These are phyloP conservation scores for Ophiorrhiza pumila DNA, from an alignment of 257 asterid species.

Conservation along the genomic window DNA sequence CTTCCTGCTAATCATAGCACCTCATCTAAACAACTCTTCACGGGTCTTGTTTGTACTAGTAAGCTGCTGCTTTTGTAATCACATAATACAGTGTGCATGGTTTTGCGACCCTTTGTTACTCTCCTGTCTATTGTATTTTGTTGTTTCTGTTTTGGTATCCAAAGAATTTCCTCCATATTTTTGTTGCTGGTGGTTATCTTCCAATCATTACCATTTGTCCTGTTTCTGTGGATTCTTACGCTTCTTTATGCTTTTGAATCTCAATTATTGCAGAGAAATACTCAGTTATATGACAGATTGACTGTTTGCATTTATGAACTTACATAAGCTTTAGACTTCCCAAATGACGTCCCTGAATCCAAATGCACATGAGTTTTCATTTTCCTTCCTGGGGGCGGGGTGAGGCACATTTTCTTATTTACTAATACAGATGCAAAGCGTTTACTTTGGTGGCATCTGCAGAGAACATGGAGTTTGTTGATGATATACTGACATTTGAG, in stretches of 20 bases:
- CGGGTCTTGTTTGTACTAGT: constrained; percentile 81
- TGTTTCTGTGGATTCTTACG: not conserved
- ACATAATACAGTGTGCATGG: not conserved
- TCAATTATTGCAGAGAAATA: not conserved
- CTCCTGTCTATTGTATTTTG: not conserved
- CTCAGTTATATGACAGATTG: not conserved
- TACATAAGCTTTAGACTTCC: not conserved
- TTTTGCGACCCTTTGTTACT: not conserved
- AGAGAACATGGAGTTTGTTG: constrained; percentile 87
- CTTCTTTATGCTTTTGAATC: not conserved
- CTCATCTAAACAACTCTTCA: constrained; percentile 54
- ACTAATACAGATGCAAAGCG: constrained; percentile 1
- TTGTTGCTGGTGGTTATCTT: not conserved
- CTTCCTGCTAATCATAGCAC: constrained; percentile 30
- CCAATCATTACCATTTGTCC: not conserved
- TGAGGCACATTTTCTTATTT: not conserved
- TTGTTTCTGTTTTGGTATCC: not conserved
- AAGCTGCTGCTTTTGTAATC: constrained; percentile 30
- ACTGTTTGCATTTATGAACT: not conserved
- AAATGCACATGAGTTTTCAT: not conserved
- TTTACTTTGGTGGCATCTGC: constrained; percentile 22
- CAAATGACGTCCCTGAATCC: not conserved
- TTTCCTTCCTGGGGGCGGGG: not conserved
- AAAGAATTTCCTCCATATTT: not conserved
- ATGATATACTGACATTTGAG: constrained; percentile 68